These are phyloP conservation scores for Ascochyta fabae DNA, from an alignment of 2,329 filamentous ascomycete genomes.

Conservation along the genomic window DNA sequence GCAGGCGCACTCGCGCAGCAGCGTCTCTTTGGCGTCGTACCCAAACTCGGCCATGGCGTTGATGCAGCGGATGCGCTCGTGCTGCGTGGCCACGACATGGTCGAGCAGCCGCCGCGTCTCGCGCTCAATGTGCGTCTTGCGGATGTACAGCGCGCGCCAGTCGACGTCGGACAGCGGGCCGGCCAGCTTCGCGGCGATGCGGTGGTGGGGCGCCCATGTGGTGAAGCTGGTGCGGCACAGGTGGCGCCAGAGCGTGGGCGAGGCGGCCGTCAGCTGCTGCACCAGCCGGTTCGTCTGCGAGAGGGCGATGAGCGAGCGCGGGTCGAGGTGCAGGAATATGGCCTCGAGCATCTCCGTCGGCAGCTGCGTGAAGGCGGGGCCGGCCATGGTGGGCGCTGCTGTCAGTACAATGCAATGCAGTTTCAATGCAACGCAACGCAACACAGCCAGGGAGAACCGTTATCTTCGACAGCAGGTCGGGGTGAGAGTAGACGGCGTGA, in stretches of 20 bases:
- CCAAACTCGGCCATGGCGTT: slow-evolving; percentile 74
- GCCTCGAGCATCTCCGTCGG: slow-evolving; percentile 87
- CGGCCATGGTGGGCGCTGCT: slow-evolving; percentile 18
- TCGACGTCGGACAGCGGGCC: slow-evolving; percentile 63
- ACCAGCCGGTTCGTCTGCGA: slow-evolving; percentile 69
- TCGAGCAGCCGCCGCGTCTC: slow-evolving; percentile 59
- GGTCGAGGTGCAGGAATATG: slow-evolving; percentile 70
- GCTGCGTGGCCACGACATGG: slow-evolving; percentile 72
- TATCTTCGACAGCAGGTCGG: neutral
- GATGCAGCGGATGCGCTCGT: slow-evolving; percentile 72
- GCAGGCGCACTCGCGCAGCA: slow-evolving; percentile 69
- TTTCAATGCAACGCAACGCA: too few species aligned
- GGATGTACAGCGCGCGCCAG: slow-evolving; percentile 69
- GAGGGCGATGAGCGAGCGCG: slow-evolving; percentile 58
- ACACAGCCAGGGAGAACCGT: too few species aligned
- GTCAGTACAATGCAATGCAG: neutral
- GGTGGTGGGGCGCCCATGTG: slow-evolving; percentile 70
- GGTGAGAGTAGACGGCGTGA: neutral
- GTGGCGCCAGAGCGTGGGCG: slow-evolving; percentile 79
- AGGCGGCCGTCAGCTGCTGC: slow-evolving; percentile 69
- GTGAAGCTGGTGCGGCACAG: slow-evolving; percentile 73
- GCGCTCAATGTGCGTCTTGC: slow-evolving; percentile 44
- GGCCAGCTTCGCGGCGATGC: slow-evolving; percentile 42
- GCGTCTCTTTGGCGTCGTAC: slow-evolving; percentile 87
- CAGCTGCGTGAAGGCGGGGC: slow-evolving; percentile 51